Percentiles rank a stretch among this genome's conserved stretches.
Evolutionary conservation across 1,284 basidiomycete species (phyloP).

Genomic region (Anthracocystis panici-leucophaei): DNA sequence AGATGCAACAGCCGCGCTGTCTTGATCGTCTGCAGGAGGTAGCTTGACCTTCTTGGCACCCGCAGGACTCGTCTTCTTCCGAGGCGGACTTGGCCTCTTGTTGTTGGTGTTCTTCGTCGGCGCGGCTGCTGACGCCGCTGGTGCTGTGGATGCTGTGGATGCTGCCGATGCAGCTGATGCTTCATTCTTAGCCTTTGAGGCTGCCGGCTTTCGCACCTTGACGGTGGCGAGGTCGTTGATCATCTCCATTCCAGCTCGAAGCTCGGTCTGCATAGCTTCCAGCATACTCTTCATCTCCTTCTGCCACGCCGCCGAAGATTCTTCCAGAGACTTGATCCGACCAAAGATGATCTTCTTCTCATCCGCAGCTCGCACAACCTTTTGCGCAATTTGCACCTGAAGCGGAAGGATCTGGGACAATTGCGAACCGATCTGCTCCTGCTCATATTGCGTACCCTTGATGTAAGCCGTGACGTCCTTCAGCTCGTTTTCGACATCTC

Average conservation of each 20-base stretch:
- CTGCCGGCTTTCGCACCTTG: constrained; percentile 3
- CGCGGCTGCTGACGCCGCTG: neutral
- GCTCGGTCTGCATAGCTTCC: constrained; percentile 11
- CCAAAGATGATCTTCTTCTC: constrained; percentile 21
- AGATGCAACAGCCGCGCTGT: neutral
- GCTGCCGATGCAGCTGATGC: neutral
- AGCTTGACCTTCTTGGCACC: constrained; percentile 23
- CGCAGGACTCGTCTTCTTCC: constrained; percentile 13
- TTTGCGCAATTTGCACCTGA: constrained; percentile 26
- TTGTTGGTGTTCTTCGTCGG: neutral
- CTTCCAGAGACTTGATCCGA: constrained; percentile 26
- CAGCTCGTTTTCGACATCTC: constrained; percentile 25
- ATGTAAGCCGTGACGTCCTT: neutral
- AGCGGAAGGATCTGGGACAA: constrained; percentile 14
- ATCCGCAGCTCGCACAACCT: constrained; percentile 17
- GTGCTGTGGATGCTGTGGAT: neutral
- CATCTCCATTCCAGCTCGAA: constrained; percentile 12
- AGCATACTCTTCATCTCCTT: constrained; percentile 19
- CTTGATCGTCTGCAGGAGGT: neutral
- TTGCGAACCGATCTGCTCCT: constrained; percentile 9
- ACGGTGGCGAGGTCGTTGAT: constrained; percentile 6
- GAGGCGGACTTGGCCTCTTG: constrained; percentile 17
- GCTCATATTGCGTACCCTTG: constrained; percentile 3
- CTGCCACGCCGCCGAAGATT: constrained; percentile 10
- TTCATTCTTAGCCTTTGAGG: neutral